Base-by-base conservation (phyloP, 2,329 filamentous ascomycete genomes). In the Helminthosporium solani region DNA sequence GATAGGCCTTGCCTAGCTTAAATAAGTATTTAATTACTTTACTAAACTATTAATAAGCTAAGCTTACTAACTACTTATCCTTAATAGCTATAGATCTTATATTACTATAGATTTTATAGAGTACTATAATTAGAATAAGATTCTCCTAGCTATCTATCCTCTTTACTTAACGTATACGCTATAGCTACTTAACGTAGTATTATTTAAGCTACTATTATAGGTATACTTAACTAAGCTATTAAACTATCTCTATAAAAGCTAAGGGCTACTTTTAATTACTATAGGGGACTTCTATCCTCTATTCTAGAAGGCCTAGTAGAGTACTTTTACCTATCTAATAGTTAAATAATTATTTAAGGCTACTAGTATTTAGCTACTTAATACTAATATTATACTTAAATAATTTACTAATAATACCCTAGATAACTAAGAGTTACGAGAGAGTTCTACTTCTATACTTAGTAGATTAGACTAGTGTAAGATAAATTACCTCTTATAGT, bases 51-150 rank as follows among this genome's bases (percentile, higher is more conserved):
- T 41, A 16, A 37, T 35, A 2, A 7, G 33, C 12, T 6, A 25
- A 7, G 5, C 25, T 7, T 50, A 42, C 18, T 27, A 44, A 16
- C 30, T 50, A 7, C 21, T 47, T 3, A 43, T 47, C 7, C 19
- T 50, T 12, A 30, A 49, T 33, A 33, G 46, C 9, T 44, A 50
- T 35, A 44, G 39, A n/a, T 42, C 40, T 7, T 21, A 34, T 25
- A 19, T 35, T 8, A 25, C 20, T 9, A 33, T 35, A n/a, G 30
- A 35, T 3, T 42, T 34, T 42, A 42, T 71, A 33, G 20, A 61
- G 20, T 70, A 60, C 45, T 73, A 51, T 46, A 54, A 46, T 33
- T 40, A 58, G 11, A 46, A 50, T 39, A 34, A 27, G 33, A 53
- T 50, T 9, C 38, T 49, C 7, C 28, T 50, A 3, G 34, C 38